Conservation (phyloP, 2,329 filamentous ascomycete genomes). For the Pseudogymnoascus sp. region DNA sequence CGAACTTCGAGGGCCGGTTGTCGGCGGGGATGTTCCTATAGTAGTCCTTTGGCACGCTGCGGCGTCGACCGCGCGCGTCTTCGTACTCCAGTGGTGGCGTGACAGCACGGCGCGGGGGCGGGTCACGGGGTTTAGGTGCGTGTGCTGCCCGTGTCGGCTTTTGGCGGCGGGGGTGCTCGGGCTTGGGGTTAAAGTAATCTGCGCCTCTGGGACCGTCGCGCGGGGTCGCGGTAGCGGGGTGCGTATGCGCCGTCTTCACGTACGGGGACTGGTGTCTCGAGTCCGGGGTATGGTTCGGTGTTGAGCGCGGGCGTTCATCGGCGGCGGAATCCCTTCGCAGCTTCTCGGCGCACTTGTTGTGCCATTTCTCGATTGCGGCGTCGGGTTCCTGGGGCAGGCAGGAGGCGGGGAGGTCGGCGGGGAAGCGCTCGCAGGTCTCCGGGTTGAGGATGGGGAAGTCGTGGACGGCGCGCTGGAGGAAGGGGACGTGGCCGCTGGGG, state of each 20-base stretch:
- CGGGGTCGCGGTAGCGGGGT: not conserved
- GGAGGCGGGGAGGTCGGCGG: constrained; percentile 46
- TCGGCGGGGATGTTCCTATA: not conserved
- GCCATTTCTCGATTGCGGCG: constrained; percentile 76
- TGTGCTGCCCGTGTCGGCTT: not conserved
- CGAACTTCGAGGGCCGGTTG: not conserved
- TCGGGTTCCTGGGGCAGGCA: constrained; percentile 68
- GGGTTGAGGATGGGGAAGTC: constrained; percentile 71
- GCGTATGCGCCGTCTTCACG: not conserved
- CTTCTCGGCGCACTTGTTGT: constrained; percentile 65
- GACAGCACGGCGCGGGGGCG: not conserved
- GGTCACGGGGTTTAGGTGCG: not conserved
- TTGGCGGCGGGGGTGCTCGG: constrained; percentile 9
- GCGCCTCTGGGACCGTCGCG: not conserved
- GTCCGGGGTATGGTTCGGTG: constrained; percentile 14
- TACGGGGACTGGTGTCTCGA: not conserved
- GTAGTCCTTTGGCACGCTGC: not conserved
- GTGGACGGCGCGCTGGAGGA: constrained; percentile 70
- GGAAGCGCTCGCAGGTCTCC: constrained; percentile 62
- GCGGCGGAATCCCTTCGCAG: constrained; percentile 51
- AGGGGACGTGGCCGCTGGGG: constrained; percentile 79
- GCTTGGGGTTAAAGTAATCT: constrained; percentile 16
- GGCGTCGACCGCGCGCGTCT: not conserved
- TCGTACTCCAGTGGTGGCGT: not conserved
- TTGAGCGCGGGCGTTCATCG: constrained; percentile 4